Base-by-base conservation (phyloP, 2,329 filamentous ascomycete species). In the Claviceps africana region DNA sequence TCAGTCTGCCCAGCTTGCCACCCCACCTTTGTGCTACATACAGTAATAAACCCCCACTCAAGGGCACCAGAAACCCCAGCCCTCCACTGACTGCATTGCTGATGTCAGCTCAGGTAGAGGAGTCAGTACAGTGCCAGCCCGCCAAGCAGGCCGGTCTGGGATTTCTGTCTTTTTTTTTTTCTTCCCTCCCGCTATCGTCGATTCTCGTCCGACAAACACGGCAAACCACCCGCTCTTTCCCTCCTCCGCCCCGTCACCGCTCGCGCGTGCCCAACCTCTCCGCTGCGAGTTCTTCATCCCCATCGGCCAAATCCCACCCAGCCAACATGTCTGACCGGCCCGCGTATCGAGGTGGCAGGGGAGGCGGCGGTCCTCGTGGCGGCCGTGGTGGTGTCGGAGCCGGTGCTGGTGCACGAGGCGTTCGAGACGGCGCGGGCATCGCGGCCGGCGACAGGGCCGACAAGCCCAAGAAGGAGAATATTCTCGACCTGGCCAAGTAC, bases 401-500 rank as follows among this genome's bases (percentile, higher is more conserved):
- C 5, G 25, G 25, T 25, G 3, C 25, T 25, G 25, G 25, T 5
- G 17, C 28, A 11, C 64, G 71, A 46, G 68, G 72, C 56, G 70
- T 72, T 56, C 65, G 69, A 50, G 65, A 71, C 55, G 77, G 72
- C 53, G 71, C 67, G 37, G 63, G 66, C 54, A 69, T 68, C 47
- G 71, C 67, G 37, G 62, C 66, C 54, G 69, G 69, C 47, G 67
- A 78, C 56, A 72, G 78, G 56, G 70, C 77, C 59, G 87, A 94
- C 70, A 81, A 84, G 61, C 88, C 89, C 55, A 96, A 95, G 81
- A 97, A 97, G 76, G 93, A 98, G 71, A 97, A 96, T 68, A 98
- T 98, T 62, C 80, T 98, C 51, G 91, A 98, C 65, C 70, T 98
- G 62, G 82, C 77, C 65, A 95, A 95, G 73, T 98, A 97, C 70